phyloP scores from a whole-genome alignment of 768 basidiomycete species.

The Tephrocybe rancida region DNA sequence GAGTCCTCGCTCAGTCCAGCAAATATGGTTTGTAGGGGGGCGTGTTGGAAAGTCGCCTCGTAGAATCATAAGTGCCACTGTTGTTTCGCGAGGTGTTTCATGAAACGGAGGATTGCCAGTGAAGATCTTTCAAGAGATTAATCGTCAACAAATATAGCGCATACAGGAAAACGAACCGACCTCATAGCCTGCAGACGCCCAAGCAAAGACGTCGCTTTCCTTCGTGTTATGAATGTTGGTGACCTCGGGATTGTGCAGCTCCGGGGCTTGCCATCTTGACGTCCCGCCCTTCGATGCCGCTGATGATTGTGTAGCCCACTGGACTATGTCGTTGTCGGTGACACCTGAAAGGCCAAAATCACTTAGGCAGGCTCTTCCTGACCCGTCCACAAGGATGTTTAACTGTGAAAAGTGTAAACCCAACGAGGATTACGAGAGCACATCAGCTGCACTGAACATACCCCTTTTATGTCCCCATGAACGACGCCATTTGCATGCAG shows the following conservation, averaged over 20 bases:
- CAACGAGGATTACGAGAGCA: too few species aligned
- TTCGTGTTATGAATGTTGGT: conserved; percentile 13
- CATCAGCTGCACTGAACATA: neutral
- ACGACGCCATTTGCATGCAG: conserved; percentile 25
- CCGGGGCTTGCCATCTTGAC: conserved; percentile 29
- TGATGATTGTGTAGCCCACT: conserved; percentile 17
- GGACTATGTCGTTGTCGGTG: conserved; percentile 18
- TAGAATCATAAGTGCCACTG: conserved; percentile 17
- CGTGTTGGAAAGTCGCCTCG: conserved; percentile 20
- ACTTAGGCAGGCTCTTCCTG: conserved; percentile 26
- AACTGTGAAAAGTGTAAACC: too few species aligned
- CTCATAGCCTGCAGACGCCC: conserved; percentile 30
- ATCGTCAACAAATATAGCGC: too few species aligned
- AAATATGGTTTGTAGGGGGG: conserved; percentile 5
- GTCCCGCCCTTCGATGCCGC: conserved; percentile 20
- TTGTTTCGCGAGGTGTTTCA: conserved; percentile 15
- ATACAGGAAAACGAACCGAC: conserved; percentile 11
- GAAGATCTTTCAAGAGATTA: conserved; percentile 19
- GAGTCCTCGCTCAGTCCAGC: conserved; percentile 18
- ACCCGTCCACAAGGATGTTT: conserved; percentile 26
- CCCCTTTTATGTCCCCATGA: conserved; percentile 32
- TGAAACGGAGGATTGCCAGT: conserved; percentile 24
- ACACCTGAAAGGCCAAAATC: conserved; percentile 30
- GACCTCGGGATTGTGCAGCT: conserved; percentile 17
- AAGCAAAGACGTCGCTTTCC: conserved; percentile 30